Evolutionary conservation across 1,284 basidiomycete species (phyloP), one percentile per base, ranked within the genome.

Genomic region (Stereum hirsutum): DNA sequence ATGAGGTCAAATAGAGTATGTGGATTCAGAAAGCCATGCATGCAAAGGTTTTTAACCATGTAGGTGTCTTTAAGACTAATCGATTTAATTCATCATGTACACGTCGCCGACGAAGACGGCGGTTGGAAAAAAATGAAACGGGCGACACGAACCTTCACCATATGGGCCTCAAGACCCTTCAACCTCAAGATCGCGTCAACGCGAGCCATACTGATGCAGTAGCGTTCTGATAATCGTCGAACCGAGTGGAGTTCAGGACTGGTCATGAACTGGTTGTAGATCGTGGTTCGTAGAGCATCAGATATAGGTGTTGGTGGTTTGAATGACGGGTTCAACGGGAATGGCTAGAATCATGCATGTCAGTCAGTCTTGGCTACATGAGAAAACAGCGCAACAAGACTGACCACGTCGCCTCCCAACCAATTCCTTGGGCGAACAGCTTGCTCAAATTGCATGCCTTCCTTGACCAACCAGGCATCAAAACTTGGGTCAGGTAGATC

Each of bases 1-100:
- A 21, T 11, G 8, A 19, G 14, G 21, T 35, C 12, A 11, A 27
- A 12, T 19, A 27, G 31, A 42, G 25, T 30, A 36, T 44, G 51
- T 42, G 31, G 50, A 49, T 47, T 69, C 68, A 70, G 66, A 64
- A 71, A 73, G 64, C 58, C 56, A 64, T 65, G 61, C 57, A 66
- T 65, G 57, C 58, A 57, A 57, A 52, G 46, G 52, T 73, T 61
- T 75, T n/a, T 35, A 82, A 82, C 78, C 81, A 82, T 73, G 57
- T 58, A 49, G 52, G 47, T 56, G 79, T 88, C 85, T 86, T 81
- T 62, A 87, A 88, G 85, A 89, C 84, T 87, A 88, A 89, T 87
- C 84, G 80, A 73, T 72, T 71, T 68, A 52, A 40, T 52, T 67
- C 83, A 85, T 86, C 84, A 71, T 54, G 46, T 35, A 52, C 46